These are phyloP conservation scores for Phytophthora europaea DNA, from an alignment of 352 stramenopile species.

Conservation along the genomic window DNA sequence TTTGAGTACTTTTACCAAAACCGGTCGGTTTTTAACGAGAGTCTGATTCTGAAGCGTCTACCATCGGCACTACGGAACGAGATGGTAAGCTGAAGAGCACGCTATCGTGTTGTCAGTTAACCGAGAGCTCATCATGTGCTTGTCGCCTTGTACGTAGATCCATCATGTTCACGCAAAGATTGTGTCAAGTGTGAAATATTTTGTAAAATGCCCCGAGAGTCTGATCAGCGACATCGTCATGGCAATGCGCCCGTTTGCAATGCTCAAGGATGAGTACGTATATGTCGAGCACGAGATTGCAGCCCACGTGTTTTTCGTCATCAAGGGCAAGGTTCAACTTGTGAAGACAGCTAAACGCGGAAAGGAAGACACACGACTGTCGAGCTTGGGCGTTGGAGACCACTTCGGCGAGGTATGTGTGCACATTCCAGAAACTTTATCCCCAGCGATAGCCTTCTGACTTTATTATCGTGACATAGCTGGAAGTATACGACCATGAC, in stretches of 20 bases:
- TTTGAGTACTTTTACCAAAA: slow-evolving; percentile 92
- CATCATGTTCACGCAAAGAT: slow-evolving; percentile 80
- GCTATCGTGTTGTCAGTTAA: neutral
- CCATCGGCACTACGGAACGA: slow-evolving; percentile 84
- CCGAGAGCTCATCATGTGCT: neutral
- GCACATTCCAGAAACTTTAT: neutral
- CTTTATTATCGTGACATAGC: slow-evolving; percentile 26
- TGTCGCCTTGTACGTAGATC: slow-evolving; percentile 48
- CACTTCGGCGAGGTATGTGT: slow-evolving; percentile 85
- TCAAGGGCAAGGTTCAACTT: slow-evolving; percentile 79
- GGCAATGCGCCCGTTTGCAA: slow-evolving; percentile 79
- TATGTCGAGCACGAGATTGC: slow-evolving; percentile 88
- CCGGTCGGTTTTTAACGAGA: slow-evolving; percentile 85
- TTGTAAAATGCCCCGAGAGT: slow-evolving; percentile 79
- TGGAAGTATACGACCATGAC: slow-evolving; percentile 86
- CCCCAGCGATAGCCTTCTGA: neutral
- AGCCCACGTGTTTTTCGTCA: slow-evolving; percentile 84
- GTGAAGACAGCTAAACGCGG: slow-evolving; percentile 59
- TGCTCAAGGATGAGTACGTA: slow-evolving; percentile 82
- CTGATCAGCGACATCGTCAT: slow-evolving; percentile 89
- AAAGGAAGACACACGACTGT: slow-evolving; percentile 60
- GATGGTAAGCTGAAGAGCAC: slow-evolving; percentile 52
- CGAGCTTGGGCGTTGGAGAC: slow-evolving; percentile 58
- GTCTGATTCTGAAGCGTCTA: slow-evolving; percentile 70
- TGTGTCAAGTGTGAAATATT: slow-evolving; percentile 78